Evolutionary conservation across 108 stramenopile genomes (phyloP).

Genomic region (Aurantiochytrium sp.): DNA sequence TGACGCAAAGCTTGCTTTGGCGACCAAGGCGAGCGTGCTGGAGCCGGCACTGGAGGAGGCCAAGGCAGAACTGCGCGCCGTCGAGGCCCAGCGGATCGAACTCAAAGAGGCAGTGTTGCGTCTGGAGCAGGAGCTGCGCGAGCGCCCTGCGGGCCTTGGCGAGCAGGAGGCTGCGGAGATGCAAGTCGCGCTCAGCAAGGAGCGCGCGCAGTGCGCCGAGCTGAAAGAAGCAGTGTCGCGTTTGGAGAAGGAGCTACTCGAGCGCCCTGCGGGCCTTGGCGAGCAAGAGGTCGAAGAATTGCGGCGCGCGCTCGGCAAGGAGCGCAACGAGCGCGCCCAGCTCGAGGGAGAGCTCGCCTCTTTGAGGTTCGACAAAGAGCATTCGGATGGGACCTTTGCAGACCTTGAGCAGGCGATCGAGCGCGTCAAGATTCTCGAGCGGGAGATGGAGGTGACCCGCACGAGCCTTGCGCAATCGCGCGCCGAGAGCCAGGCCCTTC

Average conservation of each 20-base stretch:
- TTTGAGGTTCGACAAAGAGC: neutral
- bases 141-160: neutral
- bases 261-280: neutral
- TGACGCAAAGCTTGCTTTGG: no score
- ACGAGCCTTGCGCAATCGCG: neutral
- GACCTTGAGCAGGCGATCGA: neutral
- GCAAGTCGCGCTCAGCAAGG: neutral
- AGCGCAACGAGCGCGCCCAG: neutral
- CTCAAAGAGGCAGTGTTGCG: no score
- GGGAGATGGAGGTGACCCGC: neutral
- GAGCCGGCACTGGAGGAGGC: no score
- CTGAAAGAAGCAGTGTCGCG: no score
- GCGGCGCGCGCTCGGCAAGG: neutral
- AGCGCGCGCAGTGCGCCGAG: no score
- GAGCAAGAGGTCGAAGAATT: neutral
- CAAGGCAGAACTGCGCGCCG: no score
- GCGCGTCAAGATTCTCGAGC: neutral
- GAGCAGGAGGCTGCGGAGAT: neutral
- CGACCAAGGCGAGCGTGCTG: no score
- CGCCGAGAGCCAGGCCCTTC: neutral
- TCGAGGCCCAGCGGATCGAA: no score
- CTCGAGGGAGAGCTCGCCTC: conserved; percentile 23
- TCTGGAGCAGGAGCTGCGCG: neutral
- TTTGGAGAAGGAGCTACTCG: neutral
- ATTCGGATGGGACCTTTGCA: neutral